Conservation (phyloP, 2,329 filamentous ascomycete genomes). For the Diaporthe sp. region DNA sequence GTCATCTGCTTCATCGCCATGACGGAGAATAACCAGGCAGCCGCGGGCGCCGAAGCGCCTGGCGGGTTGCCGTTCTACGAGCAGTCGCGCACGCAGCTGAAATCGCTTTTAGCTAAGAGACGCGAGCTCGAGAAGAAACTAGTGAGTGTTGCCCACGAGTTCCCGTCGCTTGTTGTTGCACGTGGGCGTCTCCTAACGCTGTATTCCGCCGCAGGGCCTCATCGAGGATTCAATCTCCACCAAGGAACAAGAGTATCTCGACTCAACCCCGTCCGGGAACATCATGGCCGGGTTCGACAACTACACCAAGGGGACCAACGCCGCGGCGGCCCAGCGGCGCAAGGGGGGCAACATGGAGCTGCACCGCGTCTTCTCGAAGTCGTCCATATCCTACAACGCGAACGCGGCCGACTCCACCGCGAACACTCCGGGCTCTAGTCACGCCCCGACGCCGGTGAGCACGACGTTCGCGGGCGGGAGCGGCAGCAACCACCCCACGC, state of each 20-base stretch:
- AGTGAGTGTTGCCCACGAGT: conserved; percentile 43
- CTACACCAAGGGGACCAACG: conserved; percentile 90
- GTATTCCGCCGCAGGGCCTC: conserved; percentile 41
- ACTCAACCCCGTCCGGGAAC: conserved; percentile 90
- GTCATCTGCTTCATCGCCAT: conserved; percentile 44
- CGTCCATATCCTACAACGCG: conserved; percentile 73
- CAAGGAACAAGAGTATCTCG: conserved; percentile 89
- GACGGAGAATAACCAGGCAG: conserved; percentile 50
- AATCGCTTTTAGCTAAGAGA: conserved; percentile 77
- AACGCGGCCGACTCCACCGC: conserved; percentile 43
- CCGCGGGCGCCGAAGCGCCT: conserved; percentile 58
- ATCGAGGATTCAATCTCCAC: conserved; percentile 85
- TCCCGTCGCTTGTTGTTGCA: too few species aligned
- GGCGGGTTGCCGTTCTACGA: conserved; percentile 77
- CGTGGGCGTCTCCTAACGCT: background rate
- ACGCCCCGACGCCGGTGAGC: conserved; percentile 69
- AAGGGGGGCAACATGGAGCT: conserved; percentile 76
- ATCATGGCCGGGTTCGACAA: conserved; percentile 98
- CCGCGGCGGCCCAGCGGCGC: conserved; percentile 73
- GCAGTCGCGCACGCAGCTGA: conserved; percentile 76
- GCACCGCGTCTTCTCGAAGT: conserved; percentile 80
- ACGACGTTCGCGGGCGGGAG: conserved; percentile 60
- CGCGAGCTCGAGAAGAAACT: conserved; percentile 62
- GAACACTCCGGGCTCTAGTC: conserved; percentile 53
- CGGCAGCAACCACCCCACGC: conserved; percentile 68